phyloP scores from a whole-genome alignment of 2,329 filamentous ascomycete genomes.

The Alternaria arborescens region DNA sequence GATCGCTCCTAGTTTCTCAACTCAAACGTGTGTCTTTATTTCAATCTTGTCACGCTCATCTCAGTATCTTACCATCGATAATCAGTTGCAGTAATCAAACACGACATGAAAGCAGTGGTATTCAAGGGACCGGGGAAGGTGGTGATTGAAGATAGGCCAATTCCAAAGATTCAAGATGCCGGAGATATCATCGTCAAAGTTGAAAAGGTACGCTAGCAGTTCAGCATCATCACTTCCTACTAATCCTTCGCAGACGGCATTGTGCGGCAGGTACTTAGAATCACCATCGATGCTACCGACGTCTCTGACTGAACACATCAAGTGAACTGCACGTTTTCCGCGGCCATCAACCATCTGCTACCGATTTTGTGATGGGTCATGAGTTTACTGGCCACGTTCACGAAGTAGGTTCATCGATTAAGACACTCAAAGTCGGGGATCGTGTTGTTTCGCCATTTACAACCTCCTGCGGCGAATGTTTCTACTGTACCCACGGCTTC shows the following conservation, averaged over 20 bases:
- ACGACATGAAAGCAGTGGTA: constrained; percentile 83
- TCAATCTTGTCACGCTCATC: not conserved
- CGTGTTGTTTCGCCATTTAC: constrained; percentile 86
- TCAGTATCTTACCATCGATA: not conserved
- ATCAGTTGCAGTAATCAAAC: constrained; percentile 25
- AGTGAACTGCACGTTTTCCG: constrained; percentile 89
- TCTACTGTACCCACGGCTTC: constrained; percentile 81
- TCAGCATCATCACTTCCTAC: not conserved
- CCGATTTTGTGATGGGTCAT: constrained; percentile 78
- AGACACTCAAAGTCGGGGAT: constrained; percentile 75
- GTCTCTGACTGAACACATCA: constrained; percentile 17
- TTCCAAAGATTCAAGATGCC: constrained; percentile 75
- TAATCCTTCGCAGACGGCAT: constrained; percentile 64
- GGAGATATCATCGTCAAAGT: constrained; percentile 86
- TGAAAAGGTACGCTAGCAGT: constrained; percentile 58
- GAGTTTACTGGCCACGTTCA: constrained; percentile 84
- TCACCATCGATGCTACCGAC: not conserved
- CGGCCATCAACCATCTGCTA: constrained; percentile 75
- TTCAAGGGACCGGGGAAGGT: constrained; percentile 82
- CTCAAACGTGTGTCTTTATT: not conserved
- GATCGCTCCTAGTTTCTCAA: not conserved
- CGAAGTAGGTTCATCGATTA: constrained; percentile 72
- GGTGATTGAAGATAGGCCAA: constrained; percentile 78
- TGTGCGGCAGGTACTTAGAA: constrained; percentile 79
- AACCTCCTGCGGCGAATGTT: constrained; percentile 68